Evolutionary conservation across 495 filamentous ascomycete genomes (phyloP).

Genomic region (Penicillium manginii): DNA sequence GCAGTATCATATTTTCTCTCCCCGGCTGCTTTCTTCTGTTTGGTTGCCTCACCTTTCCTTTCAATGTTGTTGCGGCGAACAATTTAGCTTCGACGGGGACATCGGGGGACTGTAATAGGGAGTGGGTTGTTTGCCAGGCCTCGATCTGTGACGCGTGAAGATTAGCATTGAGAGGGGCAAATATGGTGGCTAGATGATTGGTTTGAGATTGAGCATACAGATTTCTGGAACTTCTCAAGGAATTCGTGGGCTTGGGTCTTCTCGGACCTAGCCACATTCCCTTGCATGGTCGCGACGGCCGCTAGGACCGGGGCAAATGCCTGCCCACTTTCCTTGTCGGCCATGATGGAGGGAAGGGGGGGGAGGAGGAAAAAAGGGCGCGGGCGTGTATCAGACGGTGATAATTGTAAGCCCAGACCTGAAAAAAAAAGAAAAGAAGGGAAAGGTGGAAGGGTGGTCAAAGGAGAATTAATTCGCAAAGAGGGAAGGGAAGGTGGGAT

Average conservation of each 20-base stretch:
- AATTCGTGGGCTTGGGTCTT: constrained; percentile 90
- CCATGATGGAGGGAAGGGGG: constrained; percentile 56
- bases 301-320: constrained; percentile 83
- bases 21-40: background rate
- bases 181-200: background rate
- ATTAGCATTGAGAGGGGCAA: background rate
- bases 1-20: background rate
- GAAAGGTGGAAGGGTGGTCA: constrained; percentile 6
- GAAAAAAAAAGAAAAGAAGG: constrained; percentile 18
- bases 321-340: constrained; percentile 65
- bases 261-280: constrained; percentile 76
- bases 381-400: constrained; percentile 15
- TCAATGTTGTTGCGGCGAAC: constrained; percentile 95
- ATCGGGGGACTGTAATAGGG: constrained; percentile 75
- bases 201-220: constrained; percentile 60
- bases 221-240: constrained; percentile 97
- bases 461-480: constrained; percentile 5
- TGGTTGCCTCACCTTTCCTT: constrained; percentile 79
- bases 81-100: constrained; percentile 82
- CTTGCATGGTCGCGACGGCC: constrained; percentile 88
- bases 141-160: constrained; percentile 61
- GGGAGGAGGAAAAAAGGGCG: background rate
- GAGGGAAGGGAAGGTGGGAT: constrained; percentile 41
- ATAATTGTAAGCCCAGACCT: constrained; percentile 16
- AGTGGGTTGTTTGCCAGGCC: constrained; percentile 87